phyloP scores from a whole-genome alignment of 768 basidiomycete genomes.

The Phaffia australis region DNA sequence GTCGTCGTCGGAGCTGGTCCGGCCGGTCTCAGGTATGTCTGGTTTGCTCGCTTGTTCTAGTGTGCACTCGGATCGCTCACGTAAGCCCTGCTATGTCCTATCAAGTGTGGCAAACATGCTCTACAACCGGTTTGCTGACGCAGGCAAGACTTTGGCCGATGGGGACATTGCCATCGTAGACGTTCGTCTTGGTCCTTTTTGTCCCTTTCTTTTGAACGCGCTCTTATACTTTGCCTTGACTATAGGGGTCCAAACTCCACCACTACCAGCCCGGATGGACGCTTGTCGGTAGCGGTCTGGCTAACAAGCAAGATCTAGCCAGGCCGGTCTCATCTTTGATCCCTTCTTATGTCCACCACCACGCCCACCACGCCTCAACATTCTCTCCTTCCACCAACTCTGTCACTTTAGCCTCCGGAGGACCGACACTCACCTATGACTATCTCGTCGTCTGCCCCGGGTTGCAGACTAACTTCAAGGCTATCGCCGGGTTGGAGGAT shows the following conservation, averaged over 20 bases:
- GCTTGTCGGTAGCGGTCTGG: slow-evolving; percentile 78
- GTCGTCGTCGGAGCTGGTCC: slow-evolving; percentile 78
- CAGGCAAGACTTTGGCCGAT: slow-evolving; percentile 54
- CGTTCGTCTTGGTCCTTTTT: slow-evolving; percentile 30
- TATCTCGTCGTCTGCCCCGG: slow-evolving; percentile 79
- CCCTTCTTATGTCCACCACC: slow-evolving; percentile 59
- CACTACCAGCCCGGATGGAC: slow-evolving; percentile 79
- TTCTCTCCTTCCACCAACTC: slow-evolving; percentile 69
- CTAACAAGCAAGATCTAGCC: slow-evolving; percentile 52
- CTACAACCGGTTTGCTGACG: slow-evolving; percentile 61
- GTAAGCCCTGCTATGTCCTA: slow-evolving; percentile 37
- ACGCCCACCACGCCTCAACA: slow-evolving; percentile 56
- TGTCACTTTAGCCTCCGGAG: slow-evolving; percentile 49
- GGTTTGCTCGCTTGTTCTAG: background rate
- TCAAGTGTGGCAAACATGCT: slow-evolving; percentile 69
- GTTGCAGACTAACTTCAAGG: slow-evolving; percentile 53
- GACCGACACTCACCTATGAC: slow-evolving; percentile 55
- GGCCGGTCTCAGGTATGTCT: slow-evolving; percentile 29
- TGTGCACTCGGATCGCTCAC: slow-evolving; percentile 11
- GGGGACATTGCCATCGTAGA: slow-evolving; percentile 84
- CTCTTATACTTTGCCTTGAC: background rate
- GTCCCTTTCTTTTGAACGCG: background rate
- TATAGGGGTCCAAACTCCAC: slow-evolving; percentile 23
- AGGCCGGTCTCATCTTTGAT: slow-evolving; percentile 59
- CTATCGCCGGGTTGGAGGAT: slow-evolving; percentile 56